Conservation (phyloP, 2,329 filamentous ascomycete species). For the Diaporthe aspalathi region DNA sequence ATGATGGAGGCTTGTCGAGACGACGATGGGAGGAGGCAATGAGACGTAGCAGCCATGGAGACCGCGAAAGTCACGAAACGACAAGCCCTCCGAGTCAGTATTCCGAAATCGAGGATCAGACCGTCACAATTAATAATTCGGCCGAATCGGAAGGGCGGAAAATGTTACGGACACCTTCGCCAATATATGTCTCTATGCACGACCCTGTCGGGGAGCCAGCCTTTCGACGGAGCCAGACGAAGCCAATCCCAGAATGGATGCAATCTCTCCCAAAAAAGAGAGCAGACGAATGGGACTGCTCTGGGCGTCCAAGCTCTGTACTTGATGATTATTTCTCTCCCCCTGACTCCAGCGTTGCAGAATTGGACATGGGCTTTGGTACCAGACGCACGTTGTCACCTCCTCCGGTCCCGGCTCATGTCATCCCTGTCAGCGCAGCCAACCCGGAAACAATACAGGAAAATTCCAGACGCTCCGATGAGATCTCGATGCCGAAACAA, state of each 20-base stretch:
- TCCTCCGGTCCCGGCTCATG: slow-evolving; percentile 31
- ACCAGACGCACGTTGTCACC: background rate
- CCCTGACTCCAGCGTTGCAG: background rate
- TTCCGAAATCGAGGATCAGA: background rate
- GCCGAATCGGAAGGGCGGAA: too few relatives aligned
- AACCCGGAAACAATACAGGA: background rate
- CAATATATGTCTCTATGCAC: slow-evolving; percentile 62
- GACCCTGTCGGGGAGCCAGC: slow-evolving; percentile 60
- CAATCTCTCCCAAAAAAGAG: slow-evolving; percentile 45
- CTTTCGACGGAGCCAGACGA: slow-evolving; percentile 61
- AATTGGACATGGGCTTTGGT: background rate
- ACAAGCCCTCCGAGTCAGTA: background rate
- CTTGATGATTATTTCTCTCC: slow-evolving; percentile 35
- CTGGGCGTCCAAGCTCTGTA: slow-evolving; percentile 29
- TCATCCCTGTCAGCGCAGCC: background rate
- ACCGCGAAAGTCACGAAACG: too few relatives aligned
- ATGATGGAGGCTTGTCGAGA: slow-evolving; percentile 60
- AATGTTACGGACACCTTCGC: slow-evolving; percentile 39
- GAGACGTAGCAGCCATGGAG: background rate
- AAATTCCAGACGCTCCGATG: background rate
- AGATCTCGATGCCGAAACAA: background rate
- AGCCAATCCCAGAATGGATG: slow-evolving; percentile 64
- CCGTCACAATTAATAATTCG: background rate
- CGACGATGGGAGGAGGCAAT: slow-evolving; percentile 55
- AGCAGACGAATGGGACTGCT: background rate